These are phyloP conservation scores for Lipomyces sp. DNA, from an alignment of 805 yeast species.

Conservation along the genomic window DNA sequence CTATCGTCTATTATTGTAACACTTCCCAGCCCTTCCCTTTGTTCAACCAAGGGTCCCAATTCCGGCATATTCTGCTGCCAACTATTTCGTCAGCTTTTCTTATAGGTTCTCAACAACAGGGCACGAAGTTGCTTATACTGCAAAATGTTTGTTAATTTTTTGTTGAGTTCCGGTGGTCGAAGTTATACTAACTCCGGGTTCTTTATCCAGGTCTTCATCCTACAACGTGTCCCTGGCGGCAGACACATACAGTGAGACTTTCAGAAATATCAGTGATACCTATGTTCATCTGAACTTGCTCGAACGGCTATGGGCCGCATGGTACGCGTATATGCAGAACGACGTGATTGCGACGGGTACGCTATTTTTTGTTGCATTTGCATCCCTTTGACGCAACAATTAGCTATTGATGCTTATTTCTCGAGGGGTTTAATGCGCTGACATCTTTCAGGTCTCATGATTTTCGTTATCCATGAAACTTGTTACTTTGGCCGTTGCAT, in stretches of 20 bases:
- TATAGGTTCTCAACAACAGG: neutral
- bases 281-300: slow-evolving; percentile 55
- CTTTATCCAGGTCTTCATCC: slow-evolving; percentile 20
- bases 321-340: slow-evolving; percentile 82
- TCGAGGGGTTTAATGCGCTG: slow-evolving; percentile 1
- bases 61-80: neutral
- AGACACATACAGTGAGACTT: slow-evolving; percentile 27
- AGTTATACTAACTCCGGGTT: neutral
- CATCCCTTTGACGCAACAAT: neutral
- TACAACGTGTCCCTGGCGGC: slow-evolving; percentile 28
- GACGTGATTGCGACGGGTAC: slow-evolving; percentile 89
- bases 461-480: slow-evolving; percentile 81
- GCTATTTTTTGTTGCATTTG: slow-evolving; percentile 1
- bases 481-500: slow-evolving; percentile 90
- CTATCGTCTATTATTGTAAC: neutral
- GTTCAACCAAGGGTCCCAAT: neutral
- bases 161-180: neutral
- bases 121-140: neutral
- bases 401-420: neutral
- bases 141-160: neutral
- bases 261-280: slow-evolving; percentile 23
- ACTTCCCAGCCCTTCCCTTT: neutral
- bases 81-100: neutral
- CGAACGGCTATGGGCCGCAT: slow-evolving; percentile 86
- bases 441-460: slow-evolving; percentile 52